A percentile compares a stretch with the other conserved stretches of the same genome.
Conservation (phyloP, 495 filamentous ascomycete genomes). For the Penicillium soppii region DNA sequence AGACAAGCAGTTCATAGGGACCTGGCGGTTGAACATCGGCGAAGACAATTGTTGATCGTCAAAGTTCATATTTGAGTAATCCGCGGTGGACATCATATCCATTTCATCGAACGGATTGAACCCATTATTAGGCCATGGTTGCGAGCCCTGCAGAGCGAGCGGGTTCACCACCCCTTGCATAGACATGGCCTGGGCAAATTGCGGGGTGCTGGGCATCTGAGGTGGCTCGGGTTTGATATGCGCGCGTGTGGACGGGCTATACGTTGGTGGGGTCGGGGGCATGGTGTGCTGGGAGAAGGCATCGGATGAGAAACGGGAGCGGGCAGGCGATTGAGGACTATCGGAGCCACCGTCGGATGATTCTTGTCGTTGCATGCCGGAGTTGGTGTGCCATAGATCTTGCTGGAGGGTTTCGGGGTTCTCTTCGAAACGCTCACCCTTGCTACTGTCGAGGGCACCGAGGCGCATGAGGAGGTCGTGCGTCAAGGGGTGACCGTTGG, state of each 20-base stretch:
- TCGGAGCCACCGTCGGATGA: conserved; percentile 55
- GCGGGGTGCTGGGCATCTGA: conserved; percentile 17
- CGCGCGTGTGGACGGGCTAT: conserved; percentile 31
- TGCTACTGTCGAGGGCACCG: conserved; percentile 50
- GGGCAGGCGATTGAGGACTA: conserved; percentile 46
- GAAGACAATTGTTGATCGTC: conserved; percentile 38
- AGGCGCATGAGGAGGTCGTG: conserved; percentile 64
- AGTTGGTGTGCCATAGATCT: conserved; percentile 49
- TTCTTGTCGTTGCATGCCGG: conserved; percentile 51
- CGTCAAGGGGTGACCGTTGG: conserved; percentile 61
- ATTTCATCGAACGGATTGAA: conserved; percentile 43
- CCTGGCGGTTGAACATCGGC: conserved; percentile 40
- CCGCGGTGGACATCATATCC: conserved; percentile 36
- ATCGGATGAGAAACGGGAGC: conserved; percentile 37
- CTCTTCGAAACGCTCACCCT: conserved; percentile 60
- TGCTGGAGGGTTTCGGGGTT: conserved; percentile 55
- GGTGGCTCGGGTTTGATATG: conserved; percentile 33
- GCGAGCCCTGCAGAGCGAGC: conserved; percentile 34
- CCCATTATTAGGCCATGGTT: conserved; percentile 30
- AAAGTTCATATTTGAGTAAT: conserved; percentile 36
- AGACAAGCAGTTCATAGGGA: conserved; percentile 41
- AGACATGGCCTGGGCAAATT: conserved; percentile 23
- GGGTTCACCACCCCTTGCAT: conserved; percentile 45
- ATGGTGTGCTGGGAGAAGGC: conserved; percentile 31
- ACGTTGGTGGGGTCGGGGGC: conserved; percentile 38